phyloP scores from a whole-genome alignment of 1,139 yeast genomes.

The Yamadazyma aaseri region DNA sequence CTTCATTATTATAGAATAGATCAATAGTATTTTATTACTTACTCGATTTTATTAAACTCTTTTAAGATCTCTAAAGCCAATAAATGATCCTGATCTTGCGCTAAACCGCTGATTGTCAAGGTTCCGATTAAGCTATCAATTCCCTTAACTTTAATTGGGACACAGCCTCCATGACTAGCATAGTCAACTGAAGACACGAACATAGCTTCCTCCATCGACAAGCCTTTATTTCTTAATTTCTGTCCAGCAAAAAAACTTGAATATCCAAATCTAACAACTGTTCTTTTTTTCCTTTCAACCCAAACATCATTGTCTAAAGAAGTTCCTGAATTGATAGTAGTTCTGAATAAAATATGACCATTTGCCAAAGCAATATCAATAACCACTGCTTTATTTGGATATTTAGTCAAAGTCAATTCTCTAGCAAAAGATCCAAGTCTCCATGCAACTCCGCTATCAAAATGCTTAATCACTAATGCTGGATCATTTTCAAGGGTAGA shows the following conservation, averaged over 20 bases:
- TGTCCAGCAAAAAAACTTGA: constrained; percentile 57
- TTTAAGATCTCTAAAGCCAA: constrained; percentile 28
- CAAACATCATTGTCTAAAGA: constrained; percentile 56
- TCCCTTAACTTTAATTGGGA: constrained; percentile 49
- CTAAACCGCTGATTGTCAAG: constrained; percentile 59
- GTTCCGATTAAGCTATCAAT: constrained; percentile 51
- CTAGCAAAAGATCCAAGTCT: constrained; percentile 35
- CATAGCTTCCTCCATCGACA: constrained; percentile 37
- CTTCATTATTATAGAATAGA: too few relatives aligned
- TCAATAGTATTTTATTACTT: not conserved
- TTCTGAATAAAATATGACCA: constrained; percentile 55
- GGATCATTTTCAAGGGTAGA: constrained; percentile 19
- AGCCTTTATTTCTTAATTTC: constrained; percentile 33
- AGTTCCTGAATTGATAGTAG: constrained; percentile 43
- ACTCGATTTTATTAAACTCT: constrained; percentile 5
- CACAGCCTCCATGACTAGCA: constrained; percentile 63
- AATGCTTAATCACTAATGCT: constrained; percentile 20
- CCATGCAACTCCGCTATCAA: constrained; percentile 36
- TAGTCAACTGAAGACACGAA: constrained; percentile 45
- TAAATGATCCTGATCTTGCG: constrained; percentile 47
- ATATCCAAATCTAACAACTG: constrained; percentile 51
- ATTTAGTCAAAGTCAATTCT: constrained; percentile 21
- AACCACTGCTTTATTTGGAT: constrained; percentile 36
- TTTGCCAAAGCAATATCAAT: constrained; percentile 49
- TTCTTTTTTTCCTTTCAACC: constrained; percentile 53